phyloP scores from a whole-genome alignment of 306 rosid species.

The Styphnolobium japonicum region DNA sequence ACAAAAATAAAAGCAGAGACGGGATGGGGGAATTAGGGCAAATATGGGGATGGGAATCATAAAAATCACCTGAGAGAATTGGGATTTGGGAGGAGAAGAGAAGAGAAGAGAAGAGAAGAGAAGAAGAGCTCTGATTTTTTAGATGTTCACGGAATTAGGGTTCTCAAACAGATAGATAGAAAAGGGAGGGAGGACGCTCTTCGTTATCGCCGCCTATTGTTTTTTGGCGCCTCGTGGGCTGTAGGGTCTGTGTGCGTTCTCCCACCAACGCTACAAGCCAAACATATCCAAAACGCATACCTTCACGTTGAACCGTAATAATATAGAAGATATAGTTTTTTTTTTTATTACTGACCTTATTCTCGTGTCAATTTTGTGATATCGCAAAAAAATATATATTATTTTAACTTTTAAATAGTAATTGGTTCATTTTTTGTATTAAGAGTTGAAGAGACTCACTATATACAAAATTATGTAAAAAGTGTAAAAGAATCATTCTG shows the following conservation, averaged over 20 bases:
- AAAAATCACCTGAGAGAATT: conserved; percentile 31
- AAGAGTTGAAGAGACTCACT: too few relatives aligned
- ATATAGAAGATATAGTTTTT: neutral
- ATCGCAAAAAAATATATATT: too few relatives aligned
- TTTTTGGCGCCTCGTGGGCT: conserved; percentile 15
- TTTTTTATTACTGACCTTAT: too few relatives aligned
- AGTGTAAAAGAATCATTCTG: too few relatives aligned
- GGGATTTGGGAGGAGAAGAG: neutral
- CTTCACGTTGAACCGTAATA: neutral
- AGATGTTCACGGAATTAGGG: conserved; percentile 39
- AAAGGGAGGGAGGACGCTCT: neutral
- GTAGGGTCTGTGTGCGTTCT: neutral
- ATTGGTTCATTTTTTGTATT: too few relatives aligned
- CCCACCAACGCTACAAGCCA: too few relatives aligned
- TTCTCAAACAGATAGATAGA: neutral
- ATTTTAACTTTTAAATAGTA: too few relatives aligned
- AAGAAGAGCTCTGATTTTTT: neutral
- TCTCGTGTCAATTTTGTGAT: too few relatives aligned
- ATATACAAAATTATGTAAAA: too few relatives aligned
- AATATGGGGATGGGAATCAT: neutral
- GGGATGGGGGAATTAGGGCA: too few relatives aligned
- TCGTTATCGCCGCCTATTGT: conserved; percentile 9
- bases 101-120: too few relatives aligned
- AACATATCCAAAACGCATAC: neutral
- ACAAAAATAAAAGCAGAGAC: neutral